These are phyloP conservation scores for Sodiomyces alkalinus DNA, from an alignment of 2,329 filamentous ascomycete genomes.

Conservation along the genomic window DNA sequence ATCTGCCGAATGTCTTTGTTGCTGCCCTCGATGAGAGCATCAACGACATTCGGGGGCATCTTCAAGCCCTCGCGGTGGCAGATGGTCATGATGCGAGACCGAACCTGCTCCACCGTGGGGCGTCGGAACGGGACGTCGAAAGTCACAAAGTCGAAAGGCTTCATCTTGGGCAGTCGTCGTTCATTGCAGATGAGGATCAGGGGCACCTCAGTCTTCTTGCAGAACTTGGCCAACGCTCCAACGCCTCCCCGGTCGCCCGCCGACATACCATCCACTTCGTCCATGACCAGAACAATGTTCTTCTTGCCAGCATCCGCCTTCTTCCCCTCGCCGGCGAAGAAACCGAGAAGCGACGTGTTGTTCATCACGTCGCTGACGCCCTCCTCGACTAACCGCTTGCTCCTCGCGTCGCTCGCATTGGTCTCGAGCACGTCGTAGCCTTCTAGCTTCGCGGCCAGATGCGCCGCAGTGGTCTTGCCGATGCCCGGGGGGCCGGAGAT, in stretches of 20 bases:
- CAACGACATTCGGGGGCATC: slow-evolving; percentile 67
- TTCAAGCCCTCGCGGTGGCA: slow-evolving; percentile 84
- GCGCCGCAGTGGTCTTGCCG: slow-evolving; percentile 92
- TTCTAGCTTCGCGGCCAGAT: slow-evolving; percentile 82
- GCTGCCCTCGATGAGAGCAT: slow-evolving; percentile 88
- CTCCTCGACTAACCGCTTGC: slow-evolving; percentile 86
- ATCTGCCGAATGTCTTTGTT: slow-evolving; percentile 94
- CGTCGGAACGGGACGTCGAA: slow-evolving; percentile 78
- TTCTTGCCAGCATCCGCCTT: slow-evolving; percentile 69
- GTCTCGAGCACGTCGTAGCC: slow-evolving; percentile 89
- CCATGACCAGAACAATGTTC: slow-evolving; percentile 94
- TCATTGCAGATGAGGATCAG: slow-evolving; percentile 98
- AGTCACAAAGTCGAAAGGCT: slow-evolving; percentile 79
- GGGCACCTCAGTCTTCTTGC: slow-evolving; percentile 87
- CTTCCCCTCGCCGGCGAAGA: slow-evolving; percentile 73
- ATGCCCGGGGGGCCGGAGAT: slow-evolving; percentile 92
- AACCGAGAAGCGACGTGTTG: slow-evolving; percentile 84
- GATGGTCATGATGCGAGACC: slow-evolving; percentile 87
- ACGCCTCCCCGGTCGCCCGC: slow-evolving; percentile 92
- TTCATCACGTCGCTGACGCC: slow-evolving; percentile 83
- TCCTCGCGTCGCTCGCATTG: slow-evolving; percentile 89
- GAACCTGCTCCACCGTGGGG: slow-evolving; percentile 80
- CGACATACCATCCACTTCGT: slow-evolving; percentile 98
- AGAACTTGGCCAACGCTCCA: slow-evolving; percentile 82
- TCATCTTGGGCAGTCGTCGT: slow-evolving; percentile 87